Conservation (phyloP, 2,329 filamentous ascomycete species). For the Chaetomiaceae sp. region DNA sequence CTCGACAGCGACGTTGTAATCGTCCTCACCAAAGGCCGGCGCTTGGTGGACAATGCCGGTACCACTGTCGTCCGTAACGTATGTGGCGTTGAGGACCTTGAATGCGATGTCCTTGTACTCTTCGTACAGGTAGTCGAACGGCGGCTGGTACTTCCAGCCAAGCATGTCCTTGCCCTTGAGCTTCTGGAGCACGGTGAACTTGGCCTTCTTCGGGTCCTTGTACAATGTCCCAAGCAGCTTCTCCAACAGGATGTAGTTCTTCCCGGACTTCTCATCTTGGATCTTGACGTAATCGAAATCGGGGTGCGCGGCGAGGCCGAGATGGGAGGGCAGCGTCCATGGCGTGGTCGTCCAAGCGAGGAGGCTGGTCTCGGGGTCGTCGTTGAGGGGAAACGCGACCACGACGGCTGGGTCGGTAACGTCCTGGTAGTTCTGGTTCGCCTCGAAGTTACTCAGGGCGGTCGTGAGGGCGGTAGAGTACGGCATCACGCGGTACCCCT, state of each 20-base stretch:
- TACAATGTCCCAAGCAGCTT: slow-evolving; percentile 77
- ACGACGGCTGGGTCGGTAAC: slow-evolving; percentile 87
- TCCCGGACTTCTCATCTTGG: slow-evolving; percentile 73
- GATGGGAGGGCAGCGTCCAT: slow-evolving; percentile 75
- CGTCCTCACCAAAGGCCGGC: slow-evolving; percentile 91
- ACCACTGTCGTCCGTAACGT: slow-evolving; percentile 86
- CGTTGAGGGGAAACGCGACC: slow-evolving; percentile 77
- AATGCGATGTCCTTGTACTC: slow-evolving; percentile 84
- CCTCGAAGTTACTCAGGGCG: slow-evolving; percentile 88
- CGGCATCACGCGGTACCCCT: slow-evolving; percentile 88
- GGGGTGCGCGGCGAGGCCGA: slow-evolving; percentile 66
- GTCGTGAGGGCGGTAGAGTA: slow-evolving; percentile 90
- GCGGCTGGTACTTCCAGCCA: slow-evolving; percentile 82
- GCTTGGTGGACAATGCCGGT: slow-evolving; percentile 92
- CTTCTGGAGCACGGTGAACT: slow-evolving; percentile 77
- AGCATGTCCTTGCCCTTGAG: slow-evolving; percentile 80
- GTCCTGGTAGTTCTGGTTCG: slow-evolving; percentile 91
- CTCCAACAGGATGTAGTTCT: slow-evolving; percentile 81
- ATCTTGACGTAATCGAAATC: slow-evolving; percentile 83
- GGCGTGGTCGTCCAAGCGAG: slow-evolving; percentile 87
- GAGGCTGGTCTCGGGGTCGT: slow-evolving; percentile 69
- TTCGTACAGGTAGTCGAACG: slow-evolving; percentile 86
- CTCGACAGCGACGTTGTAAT: slow-evolving; percentile 79
- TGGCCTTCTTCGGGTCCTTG: slow-evolving; percentile 93
- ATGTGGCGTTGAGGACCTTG: slow-evolving; percentile 74